Percentiles rank a stretch among this genome's conserved stretches.
Evolutionary conservation across 306 rosid species (phyloP).

Genomic region (Casuarina equisetifolia): DNA sequence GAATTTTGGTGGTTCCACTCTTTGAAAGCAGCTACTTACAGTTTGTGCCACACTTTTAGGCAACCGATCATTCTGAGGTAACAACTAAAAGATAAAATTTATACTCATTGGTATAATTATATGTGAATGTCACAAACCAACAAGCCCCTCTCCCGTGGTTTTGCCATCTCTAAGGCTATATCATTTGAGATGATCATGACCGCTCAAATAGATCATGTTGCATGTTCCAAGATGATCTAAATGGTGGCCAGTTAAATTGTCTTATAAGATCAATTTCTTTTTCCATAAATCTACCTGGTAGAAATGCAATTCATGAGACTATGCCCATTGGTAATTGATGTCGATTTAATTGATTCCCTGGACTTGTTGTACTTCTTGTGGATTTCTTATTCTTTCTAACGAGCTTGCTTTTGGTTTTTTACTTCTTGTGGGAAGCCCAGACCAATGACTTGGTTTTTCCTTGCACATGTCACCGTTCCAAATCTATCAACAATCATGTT

Average conservation of each 20-base stretch:
- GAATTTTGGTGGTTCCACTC: slow-evolving; percentile 55
- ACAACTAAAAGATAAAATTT: slow-evolving; percentile 5
- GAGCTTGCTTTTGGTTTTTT: slow-evolving; percentile 28
- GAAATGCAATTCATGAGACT: neutral
- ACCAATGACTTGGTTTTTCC: slow-evolving; percentile 91
- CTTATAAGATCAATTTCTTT: neutral
- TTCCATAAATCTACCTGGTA: neutral
- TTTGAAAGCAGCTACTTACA: slow-evolving; percentile 56
- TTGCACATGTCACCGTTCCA: slow-evolving; percentile 66
- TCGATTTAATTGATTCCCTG: neutral
- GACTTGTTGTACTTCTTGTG: neutral
- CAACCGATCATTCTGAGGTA: slow-evolving; percentile 86
- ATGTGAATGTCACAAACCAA: slow-evolving; percentile 8
- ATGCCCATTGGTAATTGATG: neutral
- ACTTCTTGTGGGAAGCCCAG: slow-evolving; percentile 42
- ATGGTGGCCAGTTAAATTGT: neutral
- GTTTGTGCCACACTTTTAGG: slow-evolving; percentile 55
- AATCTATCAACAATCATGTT: slow-evolving; percentile 73
- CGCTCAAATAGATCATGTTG: neutral
- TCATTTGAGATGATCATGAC: neutral
- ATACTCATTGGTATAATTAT: neutral
- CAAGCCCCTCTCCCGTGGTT: neutral
- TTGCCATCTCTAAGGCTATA: neutral
- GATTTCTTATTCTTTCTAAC: slow-evolving; percentile 18
- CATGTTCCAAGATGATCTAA: neutral